Base-by-base conservation (phyloP, 306 rosid genomes). In the Phaseolus lunatus region DNA sequence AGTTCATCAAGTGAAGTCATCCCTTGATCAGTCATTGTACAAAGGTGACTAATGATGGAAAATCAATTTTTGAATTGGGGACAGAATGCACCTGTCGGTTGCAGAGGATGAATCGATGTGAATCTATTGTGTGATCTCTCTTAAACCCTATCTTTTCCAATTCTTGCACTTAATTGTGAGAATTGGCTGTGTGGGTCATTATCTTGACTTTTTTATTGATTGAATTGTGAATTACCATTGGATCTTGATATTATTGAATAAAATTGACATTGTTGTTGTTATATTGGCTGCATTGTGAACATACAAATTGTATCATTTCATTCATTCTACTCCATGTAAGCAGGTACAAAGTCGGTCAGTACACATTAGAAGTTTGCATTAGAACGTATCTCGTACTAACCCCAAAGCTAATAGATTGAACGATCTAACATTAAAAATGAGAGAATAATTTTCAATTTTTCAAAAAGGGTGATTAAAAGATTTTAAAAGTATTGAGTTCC, bases 301-400 rank as follows among this genome's bases (percentile, higher is more conserved):
- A 11, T 22, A 56, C 9, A 56, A 23, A 56, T 23, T 57, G 35
- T 13, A 16, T 57, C 35, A 57, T 57, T 57, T 2, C 66, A 26
- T 6, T 59, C 66, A 59, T 59, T 59, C 11, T 35, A 26, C 66
- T 59, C 66, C 20, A 59, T 59, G 10, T 14, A 27, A 27, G 66
- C 27, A 14, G 19, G 66, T 59, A 59, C 29, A 59, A 14, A 57
- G 19, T 26, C 27, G 3, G 4, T 26, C 5, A 26, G 1, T 14
- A 14, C 29, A 14, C 41, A 26, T 14, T 59, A 58, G 39, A 58
- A 58, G 24, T 57, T 24, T 13, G 9, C 18, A 57, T 24, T 24
- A 57, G 37, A 57, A 24, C 20, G 3, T 50, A 50, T 50, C 23
- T 50, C 24, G 2, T 2, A 18, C 23, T 7, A 50, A 50, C 57